These are phyloP conservation scores for Alternaria metachromatica DNA, from an alignment of 2,329 filamentous ascomycete genomes.

Conservation along the genomic window DNA sequence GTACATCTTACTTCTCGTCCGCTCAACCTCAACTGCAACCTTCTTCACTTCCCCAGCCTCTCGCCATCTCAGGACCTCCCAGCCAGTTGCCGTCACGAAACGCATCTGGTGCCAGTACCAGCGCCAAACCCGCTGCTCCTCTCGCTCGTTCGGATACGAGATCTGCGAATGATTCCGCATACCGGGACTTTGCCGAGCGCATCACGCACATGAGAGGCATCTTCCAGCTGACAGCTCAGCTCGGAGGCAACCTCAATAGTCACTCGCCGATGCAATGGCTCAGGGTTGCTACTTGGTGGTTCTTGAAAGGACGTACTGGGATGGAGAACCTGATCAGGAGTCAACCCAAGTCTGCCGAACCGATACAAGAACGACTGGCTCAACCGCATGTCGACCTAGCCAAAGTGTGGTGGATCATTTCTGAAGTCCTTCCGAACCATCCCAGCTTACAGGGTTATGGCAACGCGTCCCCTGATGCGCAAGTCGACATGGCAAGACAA, in stretches of 20 bases:
- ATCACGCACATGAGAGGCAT: slow-evolving; percentile 77
- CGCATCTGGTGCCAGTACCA: slow-evolving; percentile 23
- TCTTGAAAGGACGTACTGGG: slow-evolving; percentile 77
- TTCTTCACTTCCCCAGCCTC: slow-evolving; percentile 16
- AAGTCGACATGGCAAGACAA: slow-evolving; percentile 48
- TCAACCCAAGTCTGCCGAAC: slow-evolving; percentile 62
- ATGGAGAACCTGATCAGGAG: slow-evolving; percentile 76
- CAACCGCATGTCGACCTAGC: slow-evolving; percentile 87
- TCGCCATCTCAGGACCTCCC: slow-evolving; percentile 9
- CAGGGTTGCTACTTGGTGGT: slow-evolving; percentile 86
- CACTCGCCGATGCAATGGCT: slow-evolving; percentile 72
- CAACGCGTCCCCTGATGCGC: slow-evolving; percentile 28
- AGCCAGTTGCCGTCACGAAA: slow-evolving; percentile 23
- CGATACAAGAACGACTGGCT: slow-evolving; percentile 60
- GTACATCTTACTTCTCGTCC: slow-evolving; percentile 14
- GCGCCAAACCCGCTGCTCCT: slow-evolving; percentile 12
- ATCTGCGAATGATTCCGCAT: slow-evolving; percentile 55
- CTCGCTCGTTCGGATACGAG: slow-evolving; percentile 43
- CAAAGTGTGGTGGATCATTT: slow-evolving; percentile 82
- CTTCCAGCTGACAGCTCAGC: slow-evolving; percentile 79
- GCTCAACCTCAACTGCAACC: slow-evolving; percentile 16
- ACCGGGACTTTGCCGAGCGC: slow-evolving; percentile 72
- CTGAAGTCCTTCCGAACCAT: slow-evolving; percentile 50
- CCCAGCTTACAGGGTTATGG: slow-evolving; percentile 38
- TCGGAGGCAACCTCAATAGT: slow-evolving; percentile 68